Percentiles rank a stretch among this genome's conserved stretches.
These are phyloP conservation scores for Russula compacta DNA, from an alignment of 768 basidiomycete genomes.

Conservation along the genomic window DNA sequence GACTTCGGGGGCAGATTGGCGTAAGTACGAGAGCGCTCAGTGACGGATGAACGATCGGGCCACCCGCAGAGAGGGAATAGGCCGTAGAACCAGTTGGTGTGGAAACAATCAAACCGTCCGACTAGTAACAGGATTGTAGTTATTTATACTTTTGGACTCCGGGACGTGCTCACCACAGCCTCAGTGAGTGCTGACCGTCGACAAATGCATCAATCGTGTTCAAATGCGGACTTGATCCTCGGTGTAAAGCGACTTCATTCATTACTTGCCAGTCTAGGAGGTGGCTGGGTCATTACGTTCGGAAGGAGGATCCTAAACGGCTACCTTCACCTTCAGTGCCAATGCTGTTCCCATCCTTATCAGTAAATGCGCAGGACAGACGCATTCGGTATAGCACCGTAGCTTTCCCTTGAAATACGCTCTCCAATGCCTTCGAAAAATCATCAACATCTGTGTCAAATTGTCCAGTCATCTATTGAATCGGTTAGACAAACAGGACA, in stretches of 20 bases:
- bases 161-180: constrained; percentile 62
- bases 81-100: constrained; percentile 97
- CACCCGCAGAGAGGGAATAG: constrained; percentile 91
- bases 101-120: constrained; percentile 88
- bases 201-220: constrained; percentile 92
- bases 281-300: constrained; percentile 1
- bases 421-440: constrained; percentile 69
- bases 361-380: constrained; percentile 69
- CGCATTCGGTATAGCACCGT: constrained; percentile 87
- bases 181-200: constrained; percentile 93
- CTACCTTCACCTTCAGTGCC: constrained; percentile 50
- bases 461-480: not conserved
- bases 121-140: constrained; percentile 37
- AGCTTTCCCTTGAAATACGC: constrained; percentile 69
- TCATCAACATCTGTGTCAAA: constrained; percentile 69
- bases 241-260: constrained; percentile 92
- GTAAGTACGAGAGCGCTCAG: constrained; percentile 84
- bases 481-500: not conserved
- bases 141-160: constrained; percentile 10
- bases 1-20: constrained; percentile 90
- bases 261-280: constrained; percentile 87
- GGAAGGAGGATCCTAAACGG: not conserved
- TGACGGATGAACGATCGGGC: constrained; percentile 92
- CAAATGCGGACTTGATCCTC: constrained; percentile 84
- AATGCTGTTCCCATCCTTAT: constrained; percentile 48